Evolutionary conservation across 352 stramenopile genomes (phyloP).

Genomic region (Globisporangium iwayamae): DNA sequence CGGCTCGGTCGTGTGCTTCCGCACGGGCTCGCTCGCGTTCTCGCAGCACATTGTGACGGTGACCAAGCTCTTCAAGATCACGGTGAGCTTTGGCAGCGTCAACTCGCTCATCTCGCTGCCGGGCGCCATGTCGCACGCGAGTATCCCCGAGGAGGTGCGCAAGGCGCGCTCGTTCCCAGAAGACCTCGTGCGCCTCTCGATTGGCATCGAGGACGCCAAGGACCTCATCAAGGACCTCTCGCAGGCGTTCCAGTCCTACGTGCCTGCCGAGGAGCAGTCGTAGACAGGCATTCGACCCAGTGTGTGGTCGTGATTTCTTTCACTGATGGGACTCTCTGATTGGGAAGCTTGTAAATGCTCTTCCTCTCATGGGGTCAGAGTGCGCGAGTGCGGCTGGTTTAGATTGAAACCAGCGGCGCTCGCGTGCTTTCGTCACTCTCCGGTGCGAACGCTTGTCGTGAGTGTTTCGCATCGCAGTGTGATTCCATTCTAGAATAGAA

Average conservation of each 20-base stretch:
- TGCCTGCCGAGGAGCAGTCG: conserved; percentile 19
- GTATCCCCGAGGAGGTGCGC: conserved; percentile 90
- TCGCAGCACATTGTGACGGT: conserved; percentile 88
- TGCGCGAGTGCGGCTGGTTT: not conserved
- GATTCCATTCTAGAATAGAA: conserved; percentile 16
- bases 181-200: conserved; percentile 91
- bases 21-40: conserved; percentile 79
- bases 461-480: conserved; percentile 12
- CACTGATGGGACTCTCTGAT: conserved; percentile 20
- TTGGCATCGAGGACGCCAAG: conserved; percentile 92
- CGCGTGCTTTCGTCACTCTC: conserved; percentile 19
- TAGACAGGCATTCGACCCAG: not conserved
- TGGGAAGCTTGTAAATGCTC: not conserved
- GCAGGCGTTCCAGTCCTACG: conserved; percentile 83
- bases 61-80: conserved; percentile 95
- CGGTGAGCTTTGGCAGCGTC: conserved; percentile 90
- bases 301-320: not conserved
- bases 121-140: conserved; percentile 95
- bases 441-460: not conserved
- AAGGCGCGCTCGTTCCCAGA: conserved; percentile 90
- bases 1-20: conserved; percentile 91
- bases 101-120: conserved; percentile 92
- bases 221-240: conserved; percentile 95
- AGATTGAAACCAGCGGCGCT: not conserved
- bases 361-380: conserved; percentile 22